phyloP scores from a whole-genome alignment of 192 early-diverging fungal genomes.

The Rhizophagus sp. region DNA sequence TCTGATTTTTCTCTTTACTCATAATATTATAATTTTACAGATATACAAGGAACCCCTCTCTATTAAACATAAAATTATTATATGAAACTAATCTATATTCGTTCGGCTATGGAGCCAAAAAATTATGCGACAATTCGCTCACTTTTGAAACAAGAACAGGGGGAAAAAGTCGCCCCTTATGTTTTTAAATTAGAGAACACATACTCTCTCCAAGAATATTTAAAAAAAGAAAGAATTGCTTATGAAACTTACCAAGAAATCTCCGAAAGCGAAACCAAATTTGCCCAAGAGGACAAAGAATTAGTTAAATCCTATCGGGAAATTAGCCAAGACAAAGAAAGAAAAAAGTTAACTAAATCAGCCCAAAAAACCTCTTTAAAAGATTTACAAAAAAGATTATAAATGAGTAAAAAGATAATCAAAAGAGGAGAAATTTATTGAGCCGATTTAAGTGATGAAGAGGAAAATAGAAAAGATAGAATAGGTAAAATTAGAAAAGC shows the following conservation, averaged over 20 bases:
- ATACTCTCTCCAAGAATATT: not conserved
- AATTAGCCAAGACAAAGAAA: not conserved
- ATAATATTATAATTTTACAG: no score
- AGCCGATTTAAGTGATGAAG: not conserved
- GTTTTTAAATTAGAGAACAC: not conserved
- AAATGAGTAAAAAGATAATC: not conserved
- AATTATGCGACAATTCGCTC: not conserved
- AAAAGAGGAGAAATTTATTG: slow-evolving; percentile 18
- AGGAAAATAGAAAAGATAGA: not conserved
- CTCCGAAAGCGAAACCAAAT: not conserved
- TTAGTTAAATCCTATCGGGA: not conserved
- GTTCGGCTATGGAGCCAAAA: not conserved
- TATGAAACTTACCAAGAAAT: slow-evolving; percentile 3
- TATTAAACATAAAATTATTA: no score
- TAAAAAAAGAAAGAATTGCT: not conserved
- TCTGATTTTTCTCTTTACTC: no score
- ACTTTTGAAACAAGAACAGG: not conserved
- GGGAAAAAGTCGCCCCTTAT: slow-evolving; percentile 2
- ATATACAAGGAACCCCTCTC: no score
- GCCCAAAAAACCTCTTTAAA: not conserved
- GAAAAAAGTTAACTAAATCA: not conserved
- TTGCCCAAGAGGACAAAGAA: not conserved
- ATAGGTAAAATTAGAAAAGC: no score
- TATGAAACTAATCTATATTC: slow-evolving; percentile 9
- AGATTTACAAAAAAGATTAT: slow-evolving; percentile 8